These are phyloP conservation scores for Capsicum rhomboideum DNA, from an alignment of 257 asterid species.

Conservation along the genomic window DNA sequence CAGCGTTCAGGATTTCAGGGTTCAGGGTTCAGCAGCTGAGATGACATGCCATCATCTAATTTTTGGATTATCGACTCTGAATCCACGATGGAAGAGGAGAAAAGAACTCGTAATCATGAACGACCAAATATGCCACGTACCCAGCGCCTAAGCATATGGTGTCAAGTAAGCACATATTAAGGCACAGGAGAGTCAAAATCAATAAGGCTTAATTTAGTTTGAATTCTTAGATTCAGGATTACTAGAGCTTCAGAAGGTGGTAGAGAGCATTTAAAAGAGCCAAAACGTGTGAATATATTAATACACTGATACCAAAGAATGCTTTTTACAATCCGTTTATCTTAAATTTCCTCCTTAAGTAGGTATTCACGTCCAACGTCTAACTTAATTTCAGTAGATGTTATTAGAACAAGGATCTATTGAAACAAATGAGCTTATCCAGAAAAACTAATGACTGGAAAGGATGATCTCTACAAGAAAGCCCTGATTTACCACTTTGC, in stretches of 20 bases:
- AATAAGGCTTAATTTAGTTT: not conserved
- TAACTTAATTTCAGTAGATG: not conserved
- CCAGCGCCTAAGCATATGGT: constrained; percentile 56
- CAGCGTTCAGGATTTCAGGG: not conserved
- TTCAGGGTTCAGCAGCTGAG: not conserved
- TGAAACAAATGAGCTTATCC: not conserved
- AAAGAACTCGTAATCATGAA: constrained; percentile 14
- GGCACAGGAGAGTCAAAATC: not conserved
- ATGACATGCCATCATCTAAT: not conserved
- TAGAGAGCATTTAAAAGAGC: not conserved
- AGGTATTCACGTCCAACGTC: not conserved
- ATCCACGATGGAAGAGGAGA: not conserved
- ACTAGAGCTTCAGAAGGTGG: not conserved
- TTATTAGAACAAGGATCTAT: not conserved
- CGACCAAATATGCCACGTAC: constrained; percentile 56
- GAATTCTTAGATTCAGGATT: not conserved
- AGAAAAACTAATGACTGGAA: not conserved
- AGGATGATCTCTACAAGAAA: not conserved
- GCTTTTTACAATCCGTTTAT: not conserved
- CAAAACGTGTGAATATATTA: not conserved
- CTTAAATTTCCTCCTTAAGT: not conserved
- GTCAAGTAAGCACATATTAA: not conserved
- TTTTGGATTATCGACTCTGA: not conserved
- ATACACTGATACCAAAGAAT: not conserved
- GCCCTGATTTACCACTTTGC: not conserved